Evolutionary conservation across 768 basidiomycete genomes (phyloP), one percentile per base, ranked within the genome.

Genomic region (Sarcodon sp.): DNA sequence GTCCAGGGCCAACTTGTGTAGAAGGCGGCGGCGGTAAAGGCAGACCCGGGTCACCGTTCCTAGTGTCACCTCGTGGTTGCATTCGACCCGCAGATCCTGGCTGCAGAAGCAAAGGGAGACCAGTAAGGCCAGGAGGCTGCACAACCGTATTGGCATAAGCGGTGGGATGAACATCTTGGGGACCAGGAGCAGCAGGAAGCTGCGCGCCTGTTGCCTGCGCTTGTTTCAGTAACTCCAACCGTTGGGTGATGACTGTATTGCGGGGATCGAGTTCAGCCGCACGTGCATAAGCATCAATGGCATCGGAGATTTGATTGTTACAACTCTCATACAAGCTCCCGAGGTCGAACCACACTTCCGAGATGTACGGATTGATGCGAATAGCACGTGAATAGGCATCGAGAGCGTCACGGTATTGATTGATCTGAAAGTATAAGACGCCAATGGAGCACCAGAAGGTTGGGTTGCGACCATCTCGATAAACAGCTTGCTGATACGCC

Each of bases 401-500:
- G 35, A 99, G 81, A 2, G 94, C 94, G 59, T 99, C 96, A 46
- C 93, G 90, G 70, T 89, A 99, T 62, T 99, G 96, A 66, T 97
- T 98, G 71, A 99, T 97, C 62, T 99, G 93, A 75, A 96, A 99
- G 64, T 99, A 99, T 1, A 99, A 76, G 0, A 99, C 96, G 43
- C 96, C 96, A 58, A 99, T 99, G 18, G 91, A 94, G 63, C 94
- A 98, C 96, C 96, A 98, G 66, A 97, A 99, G 0, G 96, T 97
- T 0, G 96, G 96, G 62, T 98, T 99, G 50, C 92, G 88, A 16
- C 94, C 96, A 59, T 99, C 96, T 47, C 94, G 87, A 66, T 98
- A 98, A 13, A 99, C 92, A 15, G 96, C 94, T 64, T 99, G 96
- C 58, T 99, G 96, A 62, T 98, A 98, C 0, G 93, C 93, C 64